phyloP scores from a whole-genome alignment of 352 stramenopile genomes.

The Phytopythium mirpurense region DNA sequence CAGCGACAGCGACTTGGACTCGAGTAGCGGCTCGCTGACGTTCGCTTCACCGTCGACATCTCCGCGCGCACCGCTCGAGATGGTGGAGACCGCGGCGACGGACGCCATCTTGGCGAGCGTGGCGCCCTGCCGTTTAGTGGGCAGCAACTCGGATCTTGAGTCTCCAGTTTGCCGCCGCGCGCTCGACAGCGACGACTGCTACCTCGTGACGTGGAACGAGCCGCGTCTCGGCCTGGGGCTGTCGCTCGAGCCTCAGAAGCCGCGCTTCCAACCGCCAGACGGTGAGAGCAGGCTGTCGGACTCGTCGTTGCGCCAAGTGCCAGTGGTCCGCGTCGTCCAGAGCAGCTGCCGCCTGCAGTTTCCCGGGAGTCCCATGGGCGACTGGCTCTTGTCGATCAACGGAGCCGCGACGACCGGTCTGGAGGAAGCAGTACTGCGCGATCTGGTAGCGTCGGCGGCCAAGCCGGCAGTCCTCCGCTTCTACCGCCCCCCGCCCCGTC shows the following conservation, averaged over 20 bases:
- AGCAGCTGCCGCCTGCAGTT: conserved; percentile 30
- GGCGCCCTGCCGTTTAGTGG: not conserved
- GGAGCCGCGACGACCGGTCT: conserved; percentile 21
- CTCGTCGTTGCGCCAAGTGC: conserved; percentile 10
- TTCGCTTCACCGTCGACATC: conserved; percentile 4
- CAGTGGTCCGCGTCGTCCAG: conserved; percentile 23
- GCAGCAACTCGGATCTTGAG: not conserved
- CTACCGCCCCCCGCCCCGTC: conserved; percentile 9
- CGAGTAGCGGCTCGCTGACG: conserved; percentile 2
- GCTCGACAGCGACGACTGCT: conserved; percentile 14
- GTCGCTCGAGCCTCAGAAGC: conserved; percentile 2
- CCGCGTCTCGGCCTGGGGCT: conserved; percentile 22
- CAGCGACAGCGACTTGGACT: conserved; percentile 14
- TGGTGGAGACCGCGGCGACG: conserved; percentile 3
- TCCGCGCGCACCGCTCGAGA: not conserved
- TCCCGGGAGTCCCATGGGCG: conserved; percentile 22
- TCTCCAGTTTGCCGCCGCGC: not conserved
- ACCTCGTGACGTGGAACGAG: conserved; percentile 23
- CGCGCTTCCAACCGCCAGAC: not conserved
- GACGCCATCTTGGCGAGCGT: conserved; percentile 2
- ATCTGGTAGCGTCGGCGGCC: conserved; percentile 21
- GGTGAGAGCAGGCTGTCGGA: not conserved
- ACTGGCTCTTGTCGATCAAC: conserved; percentile 36
- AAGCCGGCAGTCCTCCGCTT: conserved; percentile 37
- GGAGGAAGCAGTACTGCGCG: conserved; percentile 17